These are phyloP conservation scores for Fusarium sterilihyphosum DNA, from an alignment of 2,329 filamentous ascomycete species.

Conservation along the genomic window DNA sequence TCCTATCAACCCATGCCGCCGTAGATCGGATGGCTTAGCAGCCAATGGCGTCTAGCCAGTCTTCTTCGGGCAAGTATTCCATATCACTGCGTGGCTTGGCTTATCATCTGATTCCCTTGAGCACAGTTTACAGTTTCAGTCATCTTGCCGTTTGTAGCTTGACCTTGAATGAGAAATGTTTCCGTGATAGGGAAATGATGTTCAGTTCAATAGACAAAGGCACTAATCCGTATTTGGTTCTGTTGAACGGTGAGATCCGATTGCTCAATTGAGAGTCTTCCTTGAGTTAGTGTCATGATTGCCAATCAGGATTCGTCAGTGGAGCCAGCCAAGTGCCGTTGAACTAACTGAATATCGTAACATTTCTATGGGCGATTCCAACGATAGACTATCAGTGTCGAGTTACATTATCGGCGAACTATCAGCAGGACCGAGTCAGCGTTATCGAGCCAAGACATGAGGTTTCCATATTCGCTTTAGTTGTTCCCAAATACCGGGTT, in stretches of 20 bases:
- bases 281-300: neutral
- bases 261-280: neutral
- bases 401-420: neutral
- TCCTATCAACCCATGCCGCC: neutral
- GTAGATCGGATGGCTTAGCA: neutral
- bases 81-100: accelerated
- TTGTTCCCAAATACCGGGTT: no score
- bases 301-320: neutral
- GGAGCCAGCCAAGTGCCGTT: neutral
- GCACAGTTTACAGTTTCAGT: neutral
- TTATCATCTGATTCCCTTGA: neutral
- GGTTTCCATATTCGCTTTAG: neutral
- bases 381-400: no score
- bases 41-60: accelerated
- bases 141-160: neutral
- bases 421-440: neutral
- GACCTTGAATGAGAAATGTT: neutral
- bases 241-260: neutral
- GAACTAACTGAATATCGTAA: neutral
- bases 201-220: neutral
- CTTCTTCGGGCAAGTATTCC: neutral
- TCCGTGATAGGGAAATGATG: neutral
- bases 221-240: neutral
- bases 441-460: neutral
- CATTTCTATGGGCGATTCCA: neutral